Conservation (phyloP, 192 early-diverging fungal species). For the Kappamyces sp. region DNA sequence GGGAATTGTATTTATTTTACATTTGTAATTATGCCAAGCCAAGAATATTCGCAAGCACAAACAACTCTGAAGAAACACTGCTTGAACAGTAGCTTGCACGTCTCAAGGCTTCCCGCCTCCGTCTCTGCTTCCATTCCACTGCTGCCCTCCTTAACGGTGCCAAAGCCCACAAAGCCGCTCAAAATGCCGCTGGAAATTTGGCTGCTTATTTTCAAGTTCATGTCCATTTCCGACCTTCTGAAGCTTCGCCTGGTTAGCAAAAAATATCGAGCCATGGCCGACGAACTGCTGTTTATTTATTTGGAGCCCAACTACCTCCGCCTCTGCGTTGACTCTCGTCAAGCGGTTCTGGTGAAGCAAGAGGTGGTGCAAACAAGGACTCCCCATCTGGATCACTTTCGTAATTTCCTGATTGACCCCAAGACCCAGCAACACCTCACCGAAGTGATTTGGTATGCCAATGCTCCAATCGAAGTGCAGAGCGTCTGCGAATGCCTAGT, state of each 20-base stretch:
- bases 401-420: conserved; percentile 30
- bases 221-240: conserved; percentile 21
- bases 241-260: conserved; percentile 24
- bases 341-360: neutral
- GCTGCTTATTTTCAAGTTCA: conserved; percentile 23
- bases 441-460: conserved; percentile 46
- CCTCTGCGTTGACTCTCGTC: neutral
- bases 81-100: no score
- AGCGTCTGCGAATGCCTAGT: conserved; percentile 49
- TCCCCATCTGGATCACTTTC: conserved; percentile 39
- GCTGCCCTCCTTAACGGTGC: neutral
- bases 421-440: conserved; percentile 32
- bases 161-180: neutral
- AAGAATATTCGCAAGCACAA: no score
- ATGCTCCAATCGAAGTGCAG: conserved; percentile 41
- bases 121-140: neutral
- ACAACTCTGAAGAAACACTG: no score
- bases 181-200: conserved; percentile 43
- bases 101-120: neutral
- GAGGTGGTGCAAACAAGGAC: conserved; percentile 23
- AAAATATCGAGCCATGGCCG: conserved; percentile 23
- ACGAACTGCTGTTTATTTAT: conserved; percentile 28
- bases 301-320: conserved; percentile 10
- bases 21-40: no score
- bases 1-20: no score